Evolutionary conservation across 2,329 filamentous ascomycete genomes (phyloP).

Genomic region (Fusarium armeniacum): DNA sequence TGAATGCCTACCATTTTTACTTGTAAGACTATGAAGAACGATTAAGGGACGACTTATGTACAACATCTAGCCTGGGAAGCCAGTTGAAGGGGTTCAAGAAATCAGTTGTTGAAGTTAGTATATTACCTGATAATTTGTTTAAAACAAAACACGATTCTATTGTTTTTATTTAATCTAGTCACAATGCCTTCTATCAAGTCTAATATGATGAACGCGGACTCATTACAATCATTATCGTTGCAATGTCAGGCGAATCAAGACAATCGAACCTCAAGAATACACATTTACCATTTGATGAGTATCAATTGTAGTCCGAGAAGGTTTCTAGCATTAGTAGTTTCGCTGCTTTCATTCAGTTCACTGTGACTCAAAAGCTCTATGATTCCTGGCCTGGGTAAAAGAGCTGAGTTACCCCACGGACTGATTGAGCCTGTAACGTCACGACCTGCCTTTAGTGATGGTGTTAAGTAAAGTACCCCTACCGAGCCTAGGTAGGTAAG

Average conservation of each 20-base stretch:
- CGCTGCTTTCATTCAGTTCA: neutral
- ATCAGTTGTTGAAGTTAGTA: conserved; percentile 39
- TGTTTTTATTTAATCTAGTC: neutral
- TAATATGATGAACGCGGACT: neutral
- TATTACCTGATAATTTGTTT: conserved; percentile 24
- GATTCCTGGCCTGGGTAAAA: neutral
- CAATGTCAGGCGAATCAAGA: neutral
- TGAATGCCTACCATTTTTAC: conserved; percentile 19
- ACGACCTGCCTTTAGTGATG: conserved; percentile 8
- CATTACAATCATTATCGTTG: neutral
- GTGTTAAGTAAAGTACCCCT: neutral
- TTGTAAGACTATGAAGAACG: conserved; percentile 46
- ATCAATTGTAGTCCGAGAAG: neutral
- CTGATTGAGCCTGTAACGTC: conserved; percentile 37
- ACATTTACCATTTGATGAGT: neutral
- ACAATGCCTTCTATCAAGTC: neutral
- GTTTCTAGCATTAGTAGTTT: neutral
- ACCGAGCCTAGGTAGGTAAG: conserved; percentile 33
- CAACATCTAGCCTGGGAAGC: conserved; percentile 29
- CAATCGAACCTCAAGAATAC: neutral
- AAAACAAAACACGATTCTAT: neutral
- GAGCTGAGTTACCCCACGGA: conserved; percentile 42
- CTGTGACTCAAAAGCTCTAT: neutral
- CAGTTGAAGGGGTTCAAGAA: conserved; percentile 19
- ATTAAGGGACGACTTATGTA: conserved; percentile 38